Percentiles rank a stretch among this genome's conserved stretches.
Evolutionary conservation across 306 rosid genomes (phyloP).

Genomic region (Boehmeria nivea): DNA sequence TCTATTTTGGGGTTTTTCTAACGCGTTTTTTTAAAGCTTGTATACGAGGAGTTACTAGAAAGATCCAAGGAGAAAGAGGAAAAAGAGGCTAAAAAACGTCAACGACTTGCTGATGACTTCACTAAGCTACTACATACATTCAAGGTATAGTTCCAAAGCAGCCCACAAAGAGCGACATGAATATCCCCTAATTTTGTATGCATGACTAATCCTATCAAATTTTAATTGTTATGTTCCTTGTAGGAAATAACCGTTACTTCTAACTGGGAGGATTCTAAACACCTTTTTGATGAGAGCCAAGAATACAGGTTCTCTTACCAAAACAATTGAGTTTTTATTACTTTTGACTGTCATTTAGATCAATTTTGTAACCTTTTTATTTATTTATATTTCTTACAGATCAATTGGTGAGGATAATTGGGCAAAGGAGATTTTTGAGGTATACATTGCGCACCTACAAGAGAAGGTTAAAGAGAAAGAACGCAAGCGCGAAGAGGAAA

Average conservation of each 20-base stretch:
- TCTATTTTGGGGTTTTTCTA: conserved; percentile 1
- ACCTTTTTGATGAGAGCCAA: conserved; percentile 74
- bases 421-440: conserved; percentile 69
- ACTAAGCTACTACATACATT: conserved; percentile 57
- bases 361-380: neutral
- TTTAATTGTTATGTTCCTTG: conserved; percentile 20
- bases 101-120: conserved; percentile 89
- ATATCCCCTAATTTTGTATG: conserved; percentile 11
- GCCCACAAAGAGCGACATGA: conserved; percentile 3
- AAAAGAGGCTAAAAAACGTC: conserved; percentile 97
- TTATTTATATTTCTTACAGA: conserved; percentile 36
- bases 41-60: conserved; percentile 77
- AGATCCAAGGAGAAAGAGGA: conserved; percentile 93
- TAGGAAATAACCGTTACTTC: conserved; percentile 76
- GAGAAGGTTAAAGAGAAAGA: conserved; percentile 94
- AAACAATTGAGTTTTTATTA: neutral
- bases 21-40: conserved; percentile 45
- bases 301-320: conserved; percentile 65
- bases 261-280: conserved; percentile 85
- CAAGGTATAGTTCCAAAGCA: conserved; percentile 44
- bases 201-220: conserved; percentile 6
- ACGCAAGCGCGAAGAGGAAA: conserved; percentile 96
- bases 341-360: neutral
- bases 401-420: conserved; percentile 69
- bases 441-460: conserved; percentile 52